Evolutionary conservation across 441 rosid species (phyloP), one percentile per base, ranked within the genome.

Genomic region (Croton laevigatus): DNA sequence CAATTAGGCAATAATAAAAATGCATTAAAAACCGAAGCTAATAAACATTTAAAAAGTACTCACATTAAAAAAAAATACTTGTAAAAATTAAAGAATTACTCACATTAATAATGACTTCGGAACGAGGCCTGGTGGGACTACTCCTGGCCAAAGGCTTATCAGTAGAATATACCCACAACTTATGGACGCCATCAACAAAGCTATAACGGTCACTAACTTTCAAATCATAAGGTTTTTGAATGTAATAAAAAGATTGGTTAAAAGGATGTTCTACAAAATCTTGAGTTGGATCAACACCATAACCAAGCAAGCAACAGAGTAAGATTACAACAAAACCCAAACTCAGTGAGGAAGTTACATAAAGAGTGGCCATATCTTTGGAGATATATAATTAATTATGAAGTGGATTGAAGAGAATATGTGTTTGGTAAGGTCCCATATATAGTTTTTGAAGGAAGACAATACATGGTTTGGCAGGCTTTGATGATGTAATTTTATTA

Each of bases 61-160:
- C 27, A 74, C 78, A 16, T 22, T 49, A 32, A 80, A n/a, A n/a
- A n/a, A n/a, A n/a, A n/a, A n/a, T n/a, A n/a, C n/a, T n/a, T n/a
- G n/a, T n/a, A n/a, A n/a, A 27, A 27, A 27, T 27, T 27, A 27
- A n/a, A 27, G 32, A 27, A 27, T 17, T 4, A 13, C 11, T 17
- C 27, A 74, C 78, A 16, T 22, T 49, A 32, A 80, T 74, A 1
- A 73, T 69, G 44, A 76, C 53, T 67, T 77, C 75, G 0, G 76
- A 53, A 59, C 76, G 62, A 49, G 76, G 71, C 59, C 64, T 73
- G 13, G 71, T 73, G 3, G 76, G 76, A 17, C 76, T 66, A 22
- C 63, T 67, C 46, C 5, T 59, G 23, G 71, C 34, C 59, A 65
- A 59, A n/a, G 71, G 66, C 45, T 73, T 46, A 45, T 66, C 71